These are phyloP conservation scores for Casuarina equisetifolia DNA, from an alignment of 306 rosid species.

Conservation along the genomic window DNA sequence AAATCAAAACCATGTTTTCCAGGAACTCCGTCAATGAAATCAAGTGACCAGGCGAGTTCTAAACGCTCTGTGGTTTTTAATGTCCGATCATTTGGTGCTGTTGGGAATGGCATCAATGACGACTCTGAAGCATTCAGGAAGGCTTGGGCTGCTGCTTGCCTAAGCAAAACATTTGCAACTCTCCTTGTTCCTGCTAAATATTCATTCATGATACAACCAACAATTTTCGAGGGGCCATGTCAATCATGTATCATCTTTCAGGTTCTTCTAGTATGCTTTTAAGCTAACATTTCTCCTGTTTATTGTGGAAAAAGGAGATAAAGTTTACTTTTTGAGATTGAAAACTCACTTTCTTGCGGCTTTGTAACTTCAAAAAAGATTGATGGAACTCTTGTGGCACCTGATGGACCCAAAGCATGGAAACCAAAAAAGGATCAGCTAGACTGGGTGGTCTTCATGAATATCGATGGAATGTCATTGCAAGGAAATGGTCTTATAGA, in stretches of 20 bases:
- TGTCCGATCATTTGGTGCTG: neutral
- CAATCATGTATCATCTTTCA: neutral
- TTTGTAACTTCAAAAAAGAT: slow-evolving; percentile 31
- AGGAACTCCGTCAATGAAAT: no score
- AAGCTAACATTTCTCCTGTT: neutral
- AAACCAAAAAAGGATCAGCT: slow-evolving; percentile 31
- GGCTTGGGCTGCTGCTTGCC: neutral
- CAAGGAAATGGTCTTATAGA: slow-evolving; percentile 47
- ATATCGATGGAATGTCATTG: slow-evolving; percentile 44
- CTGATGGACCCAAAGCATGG: slow-evolving; percentile 67
- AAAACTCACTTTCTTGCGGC: neutral
- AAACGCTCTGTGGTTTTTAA: neutral
- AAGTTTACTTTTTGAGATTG: no score
- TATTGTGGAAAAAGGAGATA: neutral
- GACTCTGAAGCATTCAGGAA: neutral
- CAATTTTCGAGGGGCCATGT: neutral
- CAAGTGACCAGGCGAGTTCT: no score
- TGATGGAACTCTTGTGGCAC: slow-evolving; percentile 49
- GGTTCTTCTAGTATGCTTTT: neutral
- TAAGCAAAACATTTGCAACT: neutral
- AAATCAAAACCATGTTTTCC: no score
- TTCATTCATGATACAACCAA: neutral
- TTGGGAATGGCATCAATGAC: neutral
- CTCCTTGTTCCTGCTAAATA: neutral
- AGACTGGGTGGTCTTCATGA: slow-evolving; percentile 55